Base-by-base conservation (phyloP, 768 basidiomycete genomes). In the Phlebiopsis gigantea region DNA sequence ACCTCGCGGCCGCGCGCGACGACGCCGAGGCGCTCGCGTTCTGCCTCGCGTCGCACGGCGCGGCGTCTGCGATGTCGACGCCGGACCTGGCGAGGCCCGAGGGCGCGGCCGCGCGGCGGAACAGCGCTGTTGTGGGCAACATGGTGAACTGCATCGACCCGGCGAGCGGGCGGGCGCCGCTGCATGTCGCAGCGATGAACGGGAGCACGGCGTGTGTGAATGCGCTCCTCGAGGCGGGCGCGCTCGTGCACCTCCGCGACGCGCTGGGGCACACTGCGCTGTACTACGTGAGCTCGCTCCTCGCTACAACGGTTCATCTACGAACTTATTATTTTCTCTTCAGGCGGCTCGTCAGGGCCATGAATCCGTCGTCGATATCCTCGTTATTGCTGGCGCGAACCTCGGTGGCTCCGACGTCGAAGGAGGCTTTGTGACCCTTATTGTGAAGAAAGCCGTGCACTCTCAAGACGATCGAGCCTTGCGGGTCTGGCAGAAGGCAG, bases 171-270 rank as follows among this genome's bases (percentile, higher is more conserved):
- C 78, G 85, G 50, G 83, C 89, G 9, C 87, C 92, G 9, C 70
- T 95, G 44, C 92, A 95, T 60, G 80, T 85, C 15, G 90, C 92
- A 1, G 83, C 88, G 26, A 67, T 93, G 30, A 83, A 85, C 53
- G 89, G 90, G 1, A 78, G 79, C 58, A 58, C 62, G 8, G 62
- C 61, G 9, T 73, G 75, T 39, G 71, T 76, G 39, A 66, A 66
- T 29, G 64, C 80, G 29, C 71, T 94, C 34, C 76, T 94, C 19
- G 75, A 80, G 58, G 81, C 82, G 0, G 92, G 92, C 4, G 90
- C 91, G 0, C 73, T 91, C 14, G 92, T 94, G 21, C 92, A 95
- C 68, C 73, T 88, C 8, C 78, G 93, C 55, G 93, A 95, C 67
- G 66, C 71, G 0, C 75, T 93, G 45, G 93, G 90, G 1, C 91